Percentiles rank a stretch among this genome's conserved stretches.
These are phyloP conservation scores for Salix purpurea DNA, from an alignment of 345 rosid species.

Conservation along the genomic window DNA sequence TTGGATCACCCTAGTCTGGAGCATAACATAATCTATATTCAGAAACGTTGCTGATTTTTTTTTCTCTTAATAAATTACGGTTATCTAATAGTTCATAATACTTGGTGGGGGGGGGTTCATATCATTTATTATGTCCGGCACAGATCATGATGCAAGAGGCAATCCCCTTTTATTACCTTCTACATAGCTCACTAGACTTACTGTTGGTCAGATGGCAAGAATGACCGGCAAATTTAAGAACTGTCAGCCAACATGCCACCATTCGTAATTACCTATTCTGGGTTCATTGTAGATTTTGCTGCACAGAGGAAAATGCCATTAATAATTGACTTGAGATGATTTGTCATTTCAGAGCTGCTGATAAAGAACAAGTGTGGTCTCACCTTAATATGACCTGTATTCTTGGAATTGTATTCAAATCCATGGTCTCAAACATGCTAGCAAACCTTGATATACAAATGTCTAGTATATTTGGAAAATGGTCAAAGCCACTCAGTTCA, in stretches of 20 bases:
- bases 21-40: background rate
- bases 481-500: constrained; percentile 10
- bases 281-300: constrained; percentile 1
- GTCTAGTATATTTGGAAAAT: background rate
- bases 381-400: background rate
- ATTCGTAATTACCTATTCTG: constrained; percentile 8
- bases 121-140: background rate
- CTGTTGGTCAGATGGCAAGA: background rate
- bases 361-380: background rate
- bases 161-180: background rate
- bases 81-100: background rate
- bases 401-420: background rate
- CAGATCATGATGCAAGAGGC: background rate
- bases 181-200: background rate
- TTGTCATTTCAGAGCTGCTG: constrained; percentile 1
- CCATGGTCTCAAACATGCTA: background rate
- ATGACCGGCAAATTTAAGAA: background rate
- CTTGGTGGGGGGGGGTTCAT: background rate
- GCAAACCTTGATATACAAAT: background rate
- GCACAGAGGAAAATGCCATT: background rate
- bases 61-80: background rate
- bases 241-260: background rate
- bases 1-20: background rate
- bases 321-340: background rate
- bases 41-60: background rate